Conservation (phyloP, 2,329 filamentous ascomycete genomes). For the Pochonia chlamydosporia region DNA sequence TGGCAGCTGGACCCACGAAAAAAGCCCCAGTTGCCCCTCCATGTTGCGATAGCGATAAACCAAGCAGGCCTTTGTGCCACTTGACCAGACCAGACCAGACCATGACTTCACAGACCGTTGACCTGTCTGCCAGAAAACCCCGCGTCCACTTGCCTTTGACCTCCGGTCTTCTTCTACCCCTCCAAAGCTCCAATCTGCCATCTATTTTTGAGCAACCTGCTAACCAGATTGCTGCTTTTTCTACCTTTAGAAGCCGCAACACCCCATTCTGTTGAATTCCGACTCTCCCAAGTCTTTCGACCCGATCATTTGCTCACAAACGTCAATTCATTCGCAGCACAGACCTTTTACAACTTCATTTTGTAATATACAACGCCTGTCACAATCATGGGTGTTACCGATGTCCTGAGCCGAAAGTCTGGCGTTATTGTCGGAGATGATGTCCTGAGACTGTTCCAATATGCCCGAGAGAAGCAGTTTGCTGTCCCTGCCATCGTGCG, state of each 20-base stretch:
- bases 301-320: neutral
- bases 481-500: conserved; percentile 73
- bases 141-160: neutral
- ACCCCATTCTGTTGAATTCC: neutral
- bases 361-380: conserved; percentile 10
- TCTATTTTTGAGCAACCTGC: neutral
- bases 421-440: conserved; percentile 51
- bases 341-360: neutral
- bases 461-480: conserved; percentile 81
- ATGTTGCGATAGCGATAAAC: conserved; percentile 5
- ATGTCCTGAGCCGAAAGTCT: conserved; percentile 45
- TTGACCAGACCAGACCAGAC: too few species aligned
- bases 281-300: neutral
- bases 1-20: too few species aligned
- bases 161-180: neutral
- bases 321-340: neutral
- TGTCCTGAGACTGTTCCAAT: conserved; percentile 69
- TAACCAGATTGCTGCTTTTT: neutral
- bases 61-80: too few species aligned
- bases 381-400: conserved; percentile 31
- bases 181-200: too few species aligned
- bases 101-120: too few species aligned
- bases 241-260: neutral
- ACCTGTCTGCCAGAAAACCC: neutral
- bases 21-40: conserved; percentile 2